phyloP scores from a whole-genome alignment of 129 eudicot species.

The Saussurea involucrata region DNA sequence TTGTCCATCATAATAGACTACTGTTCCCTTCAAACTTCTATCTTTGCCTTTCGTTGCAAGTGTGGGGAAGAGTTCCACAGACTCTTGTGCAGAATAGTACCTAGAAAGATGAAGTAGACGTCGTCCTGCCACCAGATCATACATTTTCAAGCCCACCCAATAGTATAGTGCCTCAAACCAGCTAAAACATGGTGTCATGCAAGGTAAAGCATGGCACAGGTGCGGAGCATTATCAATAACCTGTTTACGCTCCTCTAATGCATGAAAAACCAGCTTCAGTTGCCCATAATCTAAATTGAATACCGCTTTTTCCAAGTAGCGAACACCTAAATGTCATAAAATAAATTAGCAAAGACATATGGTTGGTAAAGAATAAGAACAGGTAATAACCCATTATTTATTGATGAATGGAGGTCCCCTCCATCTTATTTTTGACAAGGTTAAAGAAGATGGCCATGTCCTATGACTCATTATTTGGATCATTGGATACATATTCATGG shows the following conservation, averaged over 20 bases:
- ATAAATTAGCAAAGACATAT: not conserved
- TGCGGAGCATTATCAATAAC: slow-evolving; percentile 95
- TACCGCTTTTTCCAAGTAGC: slow-evolving; percentile 95
- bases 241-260: slow-evolving; percentile 89
- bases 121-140: slow-evolving; percentile 89
- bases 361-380: not conserved
- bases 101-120: slow-evolving; percentile 79
- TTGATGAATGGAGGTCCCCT: not conserved
- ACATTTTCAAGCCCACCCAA: slow-evolving; percentile 86
- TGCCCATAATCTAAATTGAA: slow-evolving; percentile 93
- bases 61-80: slow-evolving; percentile 87
- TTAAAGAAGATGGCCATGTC: not conserved
- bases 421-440: not conserved
- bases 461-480: not conserved
- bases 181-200: slow-evolving; percentile 97
- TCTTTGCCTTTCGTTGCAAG: slow-evolving; percentile 69
- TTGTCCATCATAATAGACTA: slow-evolving; percentile 95
- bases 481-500: slow-evolving; percentile 3
- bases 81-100: slow-evolving; percentile 84
- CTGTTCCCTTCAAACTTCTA: slow-evolving; percentile 81
- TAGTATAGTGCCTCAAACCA: slow-evolving; percentile 89
- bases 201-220: slow-evolving; percentile 86
- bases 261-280: slow-evolving; percentile 90
- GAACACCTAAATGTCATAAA: slow-evolving; percentile 57
- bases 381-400: not conserved